Evolutionary conservation across 2,329 filamentous ascomycete genomes (phyloP).

Genomic region (Reticulascus tulasneorum): DNA sequence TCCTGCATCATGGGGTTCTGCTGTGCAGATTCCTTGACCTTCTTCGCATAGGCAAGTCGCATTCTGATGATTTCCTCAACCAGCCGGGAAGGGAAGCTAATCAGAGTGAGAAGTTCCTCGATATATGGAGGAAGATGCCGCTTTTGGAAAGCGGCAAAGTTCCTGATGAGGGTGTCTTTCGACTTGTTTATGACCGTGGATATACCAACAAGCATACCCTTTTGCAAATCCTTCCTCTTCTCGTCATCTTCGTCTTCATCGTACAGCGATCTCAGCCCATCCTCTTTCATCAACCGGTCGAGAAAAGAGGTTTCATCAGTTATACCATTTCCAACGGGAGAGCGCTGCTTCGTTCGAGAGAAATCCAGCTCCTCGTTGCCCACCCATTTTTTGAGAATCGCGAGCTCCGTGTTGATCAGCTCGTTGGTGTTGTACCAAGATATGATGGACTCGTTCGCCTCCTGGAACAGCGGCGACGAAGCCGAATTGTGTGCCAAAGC

Average conservation of each 20-base stretch:
- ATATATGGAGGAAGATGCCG: slow-evolving; percentile 94
- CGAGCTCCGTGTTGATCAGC: slow-evolving; percentile 91
- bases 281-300: slow-evolving; percentile 91
- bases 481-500: slow-evolving; percentile 71
- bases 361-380: slow-evolving; percentile 96
- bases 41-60: slow-evolving; percentile 84
- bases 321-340: slow-evolving; percentile 67
- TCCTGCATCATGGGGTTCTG: slow-evolving; percentile 93
- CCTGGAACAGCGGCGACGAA: slow-evolving; percentile 70
- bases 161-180: slow-evolving; percentile 84
- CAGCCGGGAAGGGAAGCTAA: slow-evolving; percentile 93
- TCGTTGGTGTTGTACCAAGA: slow-evolving; percentile 97
- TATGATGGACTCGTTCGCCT: slow-evolving; percentile 83
- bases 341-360: slow-evolving; percentile 65
- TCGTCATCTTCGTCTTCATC: slow-evolving; percentile 50
- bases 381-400: slow-evolving; percentile 91
- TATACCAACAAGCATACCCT: slow-evolving; percentile 81
- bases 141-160: slow-evolving; percentile 78
- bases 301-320: slow-evolving; percentile 91
- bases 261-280: slow-evolving; percentile 87
- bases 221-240: slow-evolving; percentile 35
- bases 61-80: slow-evolving; percentile 96
- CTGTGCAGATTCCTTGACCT: slow-evolving; percentile 91
- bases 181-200: slow-evolving; percentile 87
- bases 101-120: slow-evolving; percentile 89